These are phyloP conservation scores for Piper longum DNA, from an alignment of 164 flowering plant species.

Conservation along the genomic window DNA sequence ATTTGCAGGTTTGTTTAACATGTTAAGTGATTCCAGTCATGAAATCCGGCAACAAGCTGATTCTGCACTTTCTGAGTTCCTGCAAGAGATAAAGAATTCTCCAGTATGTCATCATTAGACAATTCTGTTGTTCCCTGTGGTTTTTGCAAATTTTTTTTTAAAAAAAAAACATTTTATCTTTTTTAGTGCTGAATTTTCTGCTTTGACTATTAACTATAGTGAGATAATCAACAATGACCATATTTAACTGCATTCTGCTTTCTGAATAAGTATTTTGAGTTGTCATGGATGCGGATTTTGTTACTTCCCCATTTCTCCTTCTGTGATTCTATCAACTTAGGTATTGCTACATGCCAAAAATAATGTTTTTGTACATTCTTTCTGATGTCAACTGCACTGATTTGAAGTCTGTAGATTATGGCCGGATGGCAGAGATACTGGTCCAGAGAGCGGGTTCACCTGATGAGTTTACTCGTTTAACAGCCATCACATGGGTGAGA, in stretches of 20 bases:
- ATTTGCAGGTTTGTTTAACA: constrained; percentile 78
- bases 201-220: too few species aligned
- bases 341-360: too few species aligned
- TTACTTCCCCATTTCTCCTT: neutral
- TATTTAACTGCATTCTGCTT: too few species aligned
- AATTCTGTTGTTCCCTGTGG: too few species aligned
- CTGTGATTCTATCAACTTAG: neutral
- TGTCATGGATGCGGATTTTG: neutral
- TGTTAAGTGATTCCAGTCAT: constrained; percentile 94
- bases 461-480: constrained; percentile 87
- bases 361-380: constrained; percentile 7
- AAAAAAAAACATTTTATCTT: too few species aligned
- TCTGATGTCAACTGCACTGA: constrained; percentile 52
- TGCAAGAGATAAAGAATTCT: constrained; percentile 93
- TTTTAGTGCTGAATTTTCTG: too few species aligned
- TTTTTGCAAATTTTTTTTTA: too few species aligned
- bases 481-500: constrained; percentile 89
- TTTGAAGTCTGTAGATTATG: constrained; percentile 99
- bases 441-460: constrained; percentile 84
- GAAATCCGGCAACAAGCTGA: constrained; percentile 98
- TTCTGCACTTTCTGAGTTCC: constrained; percentile 95
- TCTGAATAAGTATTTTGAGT: too few species aligned
- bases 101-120: constrained; percentile 48
- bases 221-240: too few species aligned
- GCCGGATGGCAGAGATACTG: constrained; percentile 98